A percentile compares a stretch with the other conserved stretches of the same genome.
Evolutionary conservation across 768 basidiomycete species (phyloP).

Genomic region (Amanita inopinata): DNA sequence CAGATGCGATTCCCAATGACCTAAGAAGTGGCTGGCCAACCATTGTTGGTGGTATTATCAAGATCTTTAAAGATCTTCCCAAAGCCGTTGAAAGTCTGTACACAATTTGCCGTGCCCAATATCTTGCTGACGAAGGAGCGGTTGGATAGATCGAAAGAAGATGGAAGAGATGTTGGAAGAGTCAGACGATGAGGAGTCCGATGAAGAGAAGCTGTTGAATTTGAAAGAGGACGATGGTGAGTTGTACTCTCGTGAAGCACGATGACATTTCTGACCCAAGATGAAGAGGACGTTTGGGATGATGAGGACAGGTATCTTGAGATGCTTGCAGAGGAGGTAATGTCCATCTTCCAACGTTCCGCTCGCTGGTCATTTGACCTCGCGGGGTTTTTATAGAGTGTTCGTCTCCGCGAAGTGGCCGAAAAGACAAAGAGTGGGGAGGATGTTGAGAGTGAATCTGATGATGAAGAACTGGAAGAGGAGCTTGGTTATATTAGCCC

Average conservation of each 20-base stretch:
- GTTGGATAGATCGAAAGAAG: slow-evolving; percentile 45
- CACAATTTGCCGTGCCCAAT: too few species aligned
- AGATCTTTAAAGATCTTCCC: slow-evolving; percentile 70
- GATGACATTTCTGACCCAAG: slow-evolving; percentile 10
- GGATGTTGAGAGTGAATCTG: slow-evolving; percentile 43
- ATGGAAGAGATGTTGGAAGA: slow-evolving; percentile 40
- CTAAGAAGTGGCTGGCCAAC: slow-evolving; percentile 67
- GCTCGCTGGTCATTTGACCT: neutral
- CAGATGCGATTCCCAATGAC: slow-evolving; percentile 41
- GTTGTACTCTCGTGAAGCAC: slow-evolving; percentile 10
- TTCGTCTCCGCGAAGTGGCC: slow-evolving; percentile 58
- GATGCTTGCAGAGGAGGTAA: slow-evolving; percentile 74
- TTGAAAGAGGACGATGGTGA: slow-evolving; percentile 60
- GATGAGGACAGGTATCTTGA: slow-evolving; percentile 85
- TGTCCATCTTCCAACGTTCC: slow-evolving; percentile 9
- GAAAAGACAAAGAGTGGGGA: slow-evolving; percentile 39
- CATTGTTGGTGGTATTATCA: slow-evolving; percentile 61
- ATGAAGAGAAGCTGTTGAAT: slow-evolving; percentile 48
- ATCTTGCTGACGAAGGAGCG: slow-evolving; percentile 39
- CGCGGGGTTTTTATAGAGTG: slow-evolving; percentile 37
- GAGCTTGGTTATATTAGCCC: slow-evolving; percentile 83
- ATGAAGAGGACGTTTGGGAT: slow-evolving; percentile 79
- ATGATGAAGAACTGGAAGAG: slow-evolving; percentile 57
- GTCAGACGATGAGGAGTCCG: slow-evolving; percentile 34
- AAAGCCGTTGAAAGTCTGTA: slow-evolving; percentile 60